These are phyloP conservation scores for Erythrophleum ivorense DNA, from an alignment of 331 rosid genomes.

Conservation along the genomic window DNA sequence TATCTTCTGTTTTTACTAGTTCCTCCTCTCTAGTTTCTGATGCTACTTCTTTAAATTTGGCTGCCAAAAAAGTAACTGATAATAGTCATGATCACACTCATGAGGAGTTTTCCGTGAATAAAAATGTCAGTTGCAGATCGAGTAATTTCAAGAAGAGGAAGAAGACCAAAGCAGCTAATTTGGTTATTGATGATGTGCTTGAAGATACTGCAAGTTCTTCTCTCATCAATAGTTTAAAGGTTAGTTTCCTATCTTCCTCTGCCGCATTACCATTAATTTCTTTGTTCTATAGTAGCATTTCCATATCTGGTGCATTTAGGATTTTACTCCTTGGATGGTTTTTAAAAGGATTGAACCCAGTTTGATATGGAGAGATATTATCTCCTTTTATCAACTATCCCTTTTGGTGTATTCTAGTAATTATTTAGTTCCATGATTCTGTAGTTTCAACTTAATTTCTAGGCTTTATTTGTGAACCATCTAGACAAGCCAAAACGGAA, in stretches of 20 bases:
- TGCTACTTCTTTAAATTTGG: constrained; percentile 47
- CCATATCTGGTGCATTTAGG: too few relatives aligned
- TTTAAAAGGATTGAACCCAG: too few relatives aligned
- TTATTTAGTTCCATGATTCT: neutral
- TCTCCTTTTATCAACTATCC: too few relatives aligned
- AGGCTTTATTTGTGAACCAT: constrained; percentile 45
- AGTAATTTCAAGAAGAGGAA: constrained; percentile 54
- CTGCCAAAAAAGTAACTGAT: constrained; percentile 21
- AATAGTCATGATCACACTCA: neutral
- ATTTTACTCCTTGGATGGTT: too few relatives aligned
- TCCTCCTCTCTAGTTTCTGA: constrained; percentile 49
- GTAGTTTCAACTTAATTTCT: neutral
- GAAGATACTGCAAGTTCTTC: constrained; percentile 92
- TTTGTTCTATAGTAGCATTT: neutral
- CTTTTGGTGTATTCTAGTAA: neutral
- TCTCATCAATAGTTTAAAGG: constrained; percentile 61
- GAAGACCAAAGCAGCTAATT: constrained; percentile 29
- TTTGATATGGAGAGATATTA: too few relatives aligned
- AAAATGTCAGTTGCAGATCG: constrained; percentile 26
- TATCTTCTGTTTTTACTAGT: constrained; percentile 12
- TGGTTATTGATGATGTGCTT: constrained; percentile 59
- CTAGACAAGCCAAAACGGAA: constrained; percentile 39
- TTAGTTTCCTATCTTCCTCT: constrained; percentile 6
- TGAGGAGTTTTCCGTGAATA: constrained; percentile 14
- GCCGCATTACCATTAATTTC: neutral